Base-by-base conservation (phyloP, 169 alveolate genomes). In the Plasmodium blacklocki region DNA sequence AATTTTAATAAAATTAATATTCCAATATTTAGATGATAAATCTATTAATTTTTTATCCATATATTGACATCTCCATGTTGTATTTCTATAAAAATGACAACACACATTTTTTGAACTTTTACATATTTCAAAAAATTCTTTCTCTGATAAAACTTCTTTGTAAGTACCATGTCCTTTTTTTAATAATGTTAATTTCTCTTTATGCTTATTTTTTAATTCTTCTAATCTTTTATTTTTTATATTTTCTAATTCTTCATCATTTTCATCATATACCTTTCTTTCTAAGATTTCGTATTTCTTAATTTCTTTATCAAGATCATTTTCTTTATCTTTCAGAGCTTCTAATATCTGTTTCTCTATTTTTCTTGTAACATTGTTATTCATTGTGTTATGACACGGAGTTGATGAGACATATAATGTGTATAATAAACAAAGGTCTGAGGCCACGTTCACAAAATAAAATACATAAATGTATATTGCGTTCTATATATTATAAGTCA, bases 1-100 rank as follows among this genome's bases (percentile, higher is more conserved):
- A 15, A 94, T 94, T 59, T 89, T 92, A 52, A 94, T 58, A 86
- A 94, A 94, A 72, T 91, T 92, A 73, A 93, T 93, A 73, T 91
- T 62, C 64, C 92, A 88, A 73, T 88, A 89, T 52, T 80, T 83
- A 21, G 88, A 89, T 75, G 94, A 88, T 18, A 94, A 54, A 60
- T 75, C 90, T 56, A 72, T 76, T 87, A 94, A 71, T 73, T 92
- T 91, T 2, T 86, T 75, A 45, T 94, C 96, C 18, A 94, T 49
- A 67, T 94, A 90, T 80, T 88, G 88, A 52, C 94, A 94, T 72
- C 96, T 89, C 73, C 86, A 83, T n/a, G 96, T 94, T 32, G 95
- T 93, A 47, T 93, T 94, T 68, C 96, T 80, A 75, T 92, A 94
- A 87, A 94, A 94, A 88, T 94, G 96, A 29, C 88, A 74, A 59